Evolutionary conservation across 495 filamentous ascomycete genomes (phyloP).

Genomic region (Lentithecium fluviatile): DNA sequence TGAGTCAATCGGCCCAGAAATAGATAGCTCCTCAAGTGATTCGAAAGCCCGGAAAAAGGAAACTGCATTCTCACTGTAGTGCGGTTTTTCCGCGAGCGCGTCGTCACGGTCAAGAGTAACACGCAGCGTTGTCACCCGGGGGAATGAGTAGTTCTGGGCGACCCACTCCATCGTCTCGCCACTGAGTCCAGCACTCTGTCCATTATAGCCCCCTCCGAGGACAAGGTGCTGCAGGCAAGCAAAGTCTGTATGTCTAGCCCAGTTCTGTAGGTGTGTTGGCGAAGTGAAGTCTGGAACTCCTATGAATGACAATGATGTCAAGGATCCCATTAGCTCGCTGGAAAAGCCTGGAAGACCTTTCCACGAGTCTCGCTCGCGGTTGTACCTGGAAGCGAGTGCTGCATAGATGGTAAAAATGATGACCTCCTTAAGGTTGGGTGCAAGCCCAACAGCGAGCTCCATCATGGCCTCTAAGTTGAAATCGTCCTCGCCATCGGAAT

Average conservation of each 20-base stretch:
- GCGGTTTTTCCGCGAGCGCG: constrained; percentile 9
- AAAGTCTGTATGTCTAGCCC: constrained; percentile 27
- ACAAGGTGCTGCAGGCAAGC: constrained; percentile 19
- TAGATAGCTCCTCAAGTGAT: constrained; percentile 17
- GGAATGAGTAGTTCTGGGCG: constrained; percentile 13
- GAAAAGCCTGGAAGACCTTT: constrained; percentile 23
- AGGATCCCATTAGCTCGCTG: constrained; percentile 13
- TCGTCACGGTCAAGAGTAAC: constrained; percentile 20
- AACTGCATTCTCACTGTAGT: constrained; percentile 23
- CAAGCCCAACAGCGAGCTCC: constrained; percentile 43
- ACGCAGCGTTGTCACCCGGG: constrained; percentile 13
- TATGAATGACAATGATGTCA: constrained; percentile 22
- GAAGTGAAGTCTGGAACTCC: constrained; percentile 2
- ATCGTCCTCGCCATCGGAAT: constrained; percentile 64
- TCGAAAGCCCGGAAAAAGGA: constrained; percentile 23
- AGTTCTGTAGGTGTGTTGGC: constrained; percentile 12
- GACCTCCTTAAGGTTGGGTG: constrained; percentile 25
- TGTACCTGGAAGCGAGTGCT: neutral
- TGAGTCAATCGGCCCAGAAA: constrained; percentile 15
- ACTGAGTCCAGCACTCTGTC: constrained; percentile 5
- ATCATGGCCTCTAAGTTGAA: constrained; percentile 65
- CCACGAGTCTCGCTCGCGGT: constrained; percentile 14
- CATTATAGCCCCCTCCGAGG: constrained; percentile 11
- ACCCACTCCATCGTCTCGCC: constrained; percentile 20
- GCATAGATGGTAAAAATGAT: neutral